Conservation (phyloP, 176 grass and related monocot species). For the Dactylis glomerata region DNA sequence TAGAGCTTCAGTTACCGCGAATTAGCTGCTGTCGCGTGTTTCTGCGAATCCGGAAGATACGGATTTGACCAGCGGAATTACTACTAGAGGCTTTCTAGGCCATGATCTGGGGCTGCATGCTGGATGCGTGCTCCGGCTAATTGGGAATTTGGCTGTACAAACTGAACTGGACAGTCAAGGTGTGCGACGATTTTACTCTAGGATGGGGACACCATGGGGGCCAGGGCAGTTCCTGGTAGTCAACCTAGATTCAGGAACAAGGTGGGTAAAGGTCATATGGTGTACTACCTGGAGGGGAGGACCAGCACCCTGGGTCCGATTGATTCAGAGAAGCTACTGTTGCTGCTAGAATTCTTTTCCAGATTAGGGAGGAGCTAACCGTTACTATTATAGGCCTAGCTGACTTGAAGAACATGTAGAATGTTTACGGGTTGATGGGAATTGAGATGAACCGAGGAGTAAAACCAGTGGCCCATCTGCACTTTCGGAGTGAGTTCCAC, state of each 20-base stretch:
- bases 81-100: background rate
- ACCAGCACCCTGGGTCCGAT: background rate
- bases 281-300: background rate
- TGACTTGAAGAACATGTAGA: background rate
- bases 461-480: background rate
- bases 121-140: background rate
- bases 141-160: background rate
- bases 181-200: background rate
- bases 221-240: background rate
- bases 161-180: background rate
- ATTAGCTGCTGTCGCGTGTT: background rate
- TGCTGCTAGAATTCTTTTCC: background rate
- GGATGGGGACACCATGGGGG: background rate
- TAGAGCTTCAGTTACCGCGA: background rate
- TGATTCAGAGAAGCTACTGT: background rate
- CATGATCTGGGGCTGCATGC: background rate
- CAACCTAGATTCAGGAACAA: background rate
- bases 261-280: background rate
- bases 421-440: background rate
- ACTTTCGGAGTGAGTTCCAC: background rate
- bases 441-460: background rate
- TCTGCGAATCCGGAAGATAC: background rate
- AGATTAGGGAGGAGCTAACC: background rate
- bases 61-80: background rate
- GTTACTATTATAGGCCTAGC: too few species aligned